Evolutionary conservation across 1,139 yeast species (phyloP), one percentile per base, ranked within the genome.

Genomic region (Magnusiomyces tetraspermus): DNA sequence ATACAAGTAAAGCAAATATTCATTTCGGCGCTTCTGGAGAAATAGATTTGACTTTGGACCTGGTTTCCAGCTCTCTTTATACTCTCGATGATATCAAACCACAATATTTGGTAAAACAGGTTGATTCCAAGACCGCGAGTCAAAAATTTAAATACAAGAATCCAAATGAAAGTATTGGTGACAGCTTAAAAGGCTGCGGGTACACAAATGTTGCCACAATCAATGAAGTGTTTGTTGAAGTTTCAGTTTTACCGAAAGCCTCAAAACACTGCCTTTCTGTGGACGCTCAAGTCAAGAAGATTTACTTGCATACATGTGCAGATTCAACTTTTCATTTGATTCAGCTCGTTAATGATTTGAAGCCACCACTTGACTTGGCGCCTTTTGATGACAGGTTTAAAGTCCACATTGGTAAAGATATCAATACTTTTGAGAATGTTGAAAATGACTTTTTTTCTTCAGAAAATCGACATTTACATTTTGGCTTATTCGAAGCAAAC

Each of bases 261-360:
- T 5, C 11, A 36, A 36, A 8, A 5, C 8, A 10, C 8, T 10
- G 17, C 19, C 6, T 41, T 11, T 8, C 30, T 21, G 45, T 41
- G 13, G 30, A 41, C 13, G 23, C 19, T 41, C 13, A 23, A 15
- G 23, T 41, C 23, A 13, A 41, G 10, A 23, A 41, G 8, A 21
- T 23, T 13, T 13, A 15, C 13, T 36, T 36, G 49, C 62, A 83
- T 41, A 61, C 88, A 1, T 89, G 96, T 69, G 92, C 96, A 0
- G 97, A 90, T 66, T 87, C 96, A 0, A 76, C 82, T 0, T 84
- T 86, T 61, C 79, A 90, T 5, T 67, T 89, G 44, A 59, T 79
- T 1, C 95, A 85, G 59, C 63, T 86, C 22, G 57, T 84, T 15
- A 82, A 79, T 58, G 96, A 88, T 60, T 71, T 89, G 62, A 86